Conservation (phyloP, 345 rosid species). For the Gynandropsis gynandra region DNA sequence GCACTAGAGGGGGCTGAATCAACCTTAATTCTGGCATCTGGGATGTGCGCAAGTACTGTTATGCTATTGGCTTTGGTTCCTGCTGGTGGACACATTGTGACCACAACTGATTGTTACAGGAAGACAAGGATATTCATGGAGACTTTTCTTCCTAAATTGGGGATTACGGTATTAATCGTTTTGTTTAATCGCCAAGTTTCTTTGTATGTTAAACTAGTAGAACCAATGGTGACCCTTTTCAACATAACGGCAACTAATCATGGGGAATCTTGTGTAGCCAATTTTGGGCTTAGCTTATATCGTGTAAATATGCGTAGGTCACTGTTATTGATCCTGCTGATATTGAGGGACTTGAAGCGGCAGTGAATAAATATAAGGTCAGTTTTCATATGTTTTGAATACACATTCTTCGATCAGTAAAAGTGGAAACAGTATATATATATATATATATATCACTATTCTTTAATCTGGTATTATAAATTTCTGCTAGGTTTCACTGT, state of each 20-base stretch:
- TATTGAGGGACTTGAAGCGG: constrained; percentile 61
- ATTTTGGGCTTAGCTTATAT: background rate
- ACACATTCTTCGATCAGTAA: background rate
- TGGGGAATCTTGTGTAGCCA: background rate
- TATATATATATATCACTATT: constrained; percentile 4
- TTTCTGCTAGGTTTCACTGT: constrained; percentile 69
- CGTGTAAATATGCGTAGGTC: constrained; percentile 47
- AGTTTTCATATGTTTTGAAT: constrained; percentile 18
- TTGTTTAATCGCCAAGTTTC: constrained; percentile 5
- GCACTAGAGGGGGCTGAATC: constrained; percentile 97
- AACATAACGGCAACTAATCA: background rate
- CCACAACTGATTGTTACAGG: constrained; percentile 93
- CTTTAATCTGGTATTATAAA: constrained; percentile 8
- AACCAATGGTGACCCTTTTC: constrained; percentile 7
- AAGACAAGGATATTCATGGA: constrained; percentile 96
- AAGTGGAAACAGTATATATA: background rate
- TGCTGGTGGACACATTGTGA: constrained; percentile 90
- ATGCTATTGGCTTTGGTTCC: constrained; percentile 93
- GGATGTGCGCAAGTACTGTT: constrained; percentile 95
- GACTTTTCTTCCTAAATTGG: constrained; percentile 84
- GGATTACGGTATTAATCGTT: constrained; percentile 54
- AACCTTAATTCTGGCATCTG: constrained; percentile 89
- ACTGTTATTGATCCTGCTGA: constrained; percentile 97
- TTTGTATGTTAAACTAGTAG: background rate
- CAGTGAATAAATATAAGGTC: constrained; percentile 66